These are phyloP conservation scores for Eustoma russellianum DNA, from an alignment of 257 asterid genomes.

Conservation along the genomic window DNA sequence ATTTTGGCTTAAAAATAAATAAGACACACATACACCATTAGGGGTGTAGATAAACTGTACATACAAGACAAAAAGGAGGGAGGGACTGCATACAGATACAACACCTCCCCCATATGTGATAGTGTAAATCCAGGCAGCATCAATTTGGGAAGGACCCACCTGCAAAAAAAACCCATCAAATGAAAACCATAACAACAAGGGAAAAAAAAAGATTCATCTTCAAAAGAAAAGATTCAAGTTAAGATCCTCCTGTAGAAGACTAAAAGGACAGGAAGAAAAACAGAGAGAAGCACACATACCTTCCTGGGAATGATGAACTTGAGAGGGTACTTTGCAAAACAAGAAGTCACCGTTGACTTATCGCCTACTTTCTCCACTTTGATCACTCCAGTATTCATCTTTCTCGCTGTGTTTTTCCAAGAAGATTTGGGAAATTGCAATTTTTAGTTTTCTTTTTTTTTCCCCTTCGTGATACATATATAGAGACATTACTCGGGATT, in stretches of 20 bases:
- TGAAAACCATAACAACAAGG: not conserved
- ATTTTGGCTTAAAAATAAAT: not conserved
- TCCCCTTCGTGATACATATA: too few species aligned
- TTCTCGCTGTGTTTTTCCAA: not conserved
- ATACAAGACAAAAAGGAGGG: not conserved
- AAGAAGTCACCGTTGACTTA: constrained; percentile 56
- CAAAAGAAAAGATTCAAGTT: too few species aligned
- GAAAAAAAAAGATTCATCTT: too few species aligned
- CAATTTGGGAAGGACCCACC: constrained; percentile 69
- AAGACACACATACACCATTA: not conserved
- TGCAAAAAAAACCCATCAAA: constrained; percentile 9
- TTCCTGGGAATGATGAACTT: constrained; percentile 85
- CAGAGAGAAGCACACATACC: constrained; percentile 19
- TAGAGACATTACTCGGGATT: too few species aligned
- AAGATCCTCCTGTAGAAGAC: too few species aligned
- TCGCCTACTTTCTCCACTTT: constrained; percentile 66
- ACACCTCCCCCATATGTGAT: constrained; percentile 93
- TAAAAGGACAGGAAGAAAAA: not conserved
- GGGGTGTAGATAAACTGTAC: not conserved
- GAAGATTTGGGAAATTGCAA: not conserved
- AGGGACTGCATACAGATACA: constrained; percentile 50
- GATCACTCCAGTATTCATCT: constrained; percentile 69
- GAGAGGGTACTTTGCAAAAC: constrained; percentile 76
- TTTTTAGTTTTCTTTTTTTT: too few species aligned
- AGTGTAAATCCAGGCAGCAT: constrained; percentile 90